phyloP scores from a whole-genome alignment of 2,329 filamentous ascomycete genomes.

The Talaromyces funiculosus region DNA sequence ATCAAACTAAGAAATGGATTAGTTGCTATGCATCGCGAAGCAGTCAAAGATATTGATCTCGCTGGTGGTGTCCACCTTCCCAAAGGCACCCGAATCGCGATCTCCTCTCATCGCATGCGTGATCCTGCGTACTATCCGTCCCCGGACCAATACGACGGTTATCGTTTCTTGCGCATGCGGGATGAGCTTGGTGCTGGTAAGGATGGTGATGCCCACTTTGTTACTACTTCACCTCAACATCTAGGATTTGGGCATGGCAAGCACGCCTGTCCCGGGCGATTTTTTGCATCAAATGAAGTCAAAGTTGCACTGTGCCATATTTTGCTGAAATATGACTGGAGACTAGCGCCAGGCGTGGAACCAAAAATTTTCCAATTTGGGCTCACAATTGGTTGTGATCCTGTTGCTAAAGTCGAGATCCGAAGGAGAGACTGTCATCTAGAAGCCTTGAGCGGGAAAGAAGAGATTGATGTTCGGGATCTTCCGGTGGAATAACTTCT shows the following conservation, averaged over 20 bases:
- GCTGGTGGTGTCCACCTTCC: too few relatives aligned
- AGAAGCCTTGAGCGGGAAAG: too few relatives aligned
- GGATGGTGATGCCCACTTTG: not conserved
- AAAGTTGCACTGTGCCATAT: slow-evolving; percentile 18
- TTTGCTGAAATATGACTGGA: not conserved
- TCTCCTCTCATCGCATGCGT: too few relatives aligned
- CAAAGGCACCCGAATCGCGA: too few relatives aligned
- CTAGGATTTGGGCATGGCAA: not conserved
- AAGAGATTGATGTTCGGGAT: too few relatives aligned
- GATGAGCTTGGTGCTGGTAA: not conserved
- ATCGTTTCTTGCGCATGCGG: not conserved
- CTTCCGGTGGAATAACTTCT: too few relatives aligned
- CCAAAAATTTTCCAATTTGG: too few relatives aligned
- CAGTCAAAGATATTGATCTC: not conserved
- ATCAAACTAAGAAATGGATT: not conserved
- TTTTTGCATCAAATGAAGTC: slow-evolving; percentile 23
- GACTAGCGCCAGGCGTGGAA: not conserved
- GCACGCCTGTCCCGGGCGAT: not conserved
- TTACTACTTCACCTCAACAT: not conserved
- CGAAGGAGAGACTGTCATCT: too few relatives aligned
- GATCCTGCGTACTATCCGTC: not conserved
- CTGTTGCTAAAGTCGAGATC: too few relatives aligned
- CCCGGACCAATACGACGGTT: not conserved
- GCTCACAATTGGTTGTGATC: too few relatives aligned
- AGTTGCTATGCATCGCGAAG: too few relatives aligned